phyloP scores from a whole-genome alignment of 495 filamentous ascomycete genomes.

The Penicillium nucicola region DNA sequence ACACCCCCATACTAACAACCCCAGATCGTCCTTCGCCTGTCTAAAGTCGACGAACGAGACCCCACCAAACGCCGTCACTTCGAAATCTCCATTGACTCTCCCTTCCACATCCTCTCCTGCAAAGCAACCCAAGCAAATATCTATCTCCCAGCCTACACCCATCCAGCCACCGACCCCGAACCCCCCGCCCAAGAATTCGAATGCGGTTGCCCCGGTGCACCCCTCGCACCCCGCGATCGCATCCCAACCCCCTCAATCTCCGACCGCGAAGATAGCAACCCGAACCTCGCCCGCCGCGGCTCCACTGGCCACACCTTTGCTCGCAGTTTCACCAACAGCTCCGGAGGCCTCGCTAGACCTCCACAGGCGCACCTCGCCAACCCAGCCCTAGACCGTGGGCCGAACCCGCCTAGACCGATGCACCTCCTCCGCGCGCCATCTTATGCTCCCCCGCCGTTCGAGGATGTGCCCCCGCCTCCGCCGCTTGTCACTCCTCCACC shows the following conservation, averaged over 20 bases:
- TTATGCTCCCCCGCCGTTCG: conserved; percentile 87
- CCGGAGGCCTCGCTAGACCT: conserved; percentile 45
- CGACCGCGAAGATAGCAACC: conserved; percentile 20
- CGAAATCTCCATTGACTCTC: conserved; percentile 98
- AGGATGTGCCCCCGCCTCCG: conserved; percentile 83
- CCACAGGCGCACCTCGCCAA: conserved; percentile 46
- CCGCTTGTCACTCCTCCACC: conserved; percentile 83
- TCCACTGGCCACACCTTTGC: conserved; percentile 24
- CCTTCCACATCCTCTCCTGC: conserved; percentile 93
- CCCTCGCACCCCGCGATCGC: conserved; percentile 35
- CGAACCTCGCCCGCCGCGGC: conserved; percentile 13
- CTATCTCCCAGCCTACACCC: conserved; percentile 78
- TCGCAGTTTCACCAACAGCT: conserved; percentile 46
- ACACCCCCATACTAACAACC: conserved; percentile 1
- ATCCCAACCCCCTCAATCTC: conserved; percentile 34
- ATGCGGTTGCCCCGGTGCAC: conserved; percentile 77
- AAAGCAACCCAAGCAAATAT: conserved; percentile 90
- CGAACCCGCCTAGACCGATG: conserved; percentile 59
- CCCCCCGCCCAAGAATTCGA: conserved; percentile 52
- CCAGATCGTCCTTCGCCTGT: conserved; percentile 95
- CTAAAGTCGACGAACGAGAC: conserved; percentile 77
- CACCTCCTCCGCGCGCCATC: conserved; percentile 86
- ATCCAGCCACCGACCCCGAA: conserved; percentile 49
- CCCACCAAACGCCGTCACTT: conserved; percentile 86
- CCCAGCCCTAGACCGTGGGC: conserved; percentile 37